Evolutionary conservation across 768 basidiomycete species (phyloP), one percentile per base, ranked within the genome.

Genomic region (Naganishia vishniacii): DNA sequence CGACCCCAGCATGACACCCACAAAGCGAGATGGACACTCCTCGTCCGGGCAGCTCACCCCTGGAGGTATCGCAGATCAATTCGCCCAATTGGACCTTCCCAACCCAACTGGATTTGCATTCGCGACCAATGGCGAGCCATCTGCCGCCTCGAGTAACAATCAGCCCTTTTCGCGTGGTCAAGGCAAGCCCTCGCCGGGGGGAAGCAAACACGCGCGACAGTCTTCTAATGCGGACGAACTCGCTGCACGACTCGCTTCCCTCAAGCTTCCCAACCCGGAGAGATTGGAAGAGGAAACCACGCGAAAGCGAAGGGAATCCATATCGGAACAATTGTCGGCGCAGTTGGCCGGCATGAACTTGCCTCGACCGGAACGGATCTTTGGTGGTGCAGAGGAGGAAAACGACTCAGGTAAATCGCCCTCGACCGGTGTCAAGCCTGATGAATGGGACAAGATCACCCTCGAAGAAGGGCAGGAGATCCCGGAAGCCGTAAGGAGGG

Each of bases 401-500:
- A 67, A 66, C 45, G 67, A 61, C 49, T 23, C 48, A 28, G 40
- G 47, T 5, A 48, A 44, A 47, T 67, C 47, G 64, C 65, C 11
- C 29, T 67, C 29, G 56, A 63, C 69, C 20, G 76, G 76, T 16
- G 75, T 77, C 41, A 64, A 62, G 47, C 70, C 73, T 28, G 70
- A 71, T 48, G 74, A 74, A 48, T 76, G 77, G 77, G 75, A 74
- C 28, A 73, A 74, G 47, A 56, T 77, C 62, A 73, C 74, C 56
- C 49, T 75, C 42, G 73, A 70, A 4, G 73, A 76, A 48, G 65
- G 56, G 13, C 37, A 65, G 56, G 74, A 75, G 42, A 66, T 74
- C 4, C 75, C 76, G 1, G 76, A 77, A 61, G 72, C 74, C 32
- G 73, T 77, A 34, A 73, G 72, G 63, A 68, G 70, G 51, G 70